Evolutionary conservation across 2,329 filamentous ascomycete genomes (phyloP).

Genomic region (Botrytis squamosa): DNA sequence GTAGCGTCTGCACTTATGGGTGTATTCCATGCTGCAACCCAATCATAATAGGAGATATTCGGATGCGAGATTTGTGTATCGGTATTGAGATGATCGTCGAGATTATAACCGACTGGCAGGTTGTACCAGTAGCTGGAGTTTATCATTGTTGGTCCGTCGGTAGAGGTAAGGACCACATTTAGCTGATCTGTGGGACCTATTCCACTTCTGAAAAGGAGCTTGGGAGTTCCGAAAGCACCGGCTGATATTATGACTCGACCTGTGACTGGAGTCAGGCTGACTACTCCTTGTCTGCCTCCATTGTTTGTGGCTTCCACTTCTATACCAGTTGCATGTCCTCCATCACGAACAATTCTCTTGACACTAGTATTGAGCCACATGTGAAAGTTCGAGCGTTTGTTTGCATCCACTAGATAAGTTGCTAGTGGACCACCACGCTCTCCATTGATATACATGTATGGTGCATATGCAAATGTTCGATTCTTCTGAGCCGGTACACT

Average conservation of each 20-base stretch:
- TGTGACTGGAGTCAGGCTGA: slow-evolving; percentile 57
- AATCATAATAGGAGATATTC: slow-evolving; percentile 61
- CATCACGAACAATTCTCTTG: slow-evolving; percentile 63
- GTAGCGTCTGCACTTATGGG: slow-evolving; percentile 46
- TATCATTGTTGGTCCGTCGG: slow-evolving; percentile 53
- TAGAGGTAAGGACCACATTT: slow-evolving; percentile 48
- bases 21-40: slow-evolving; percentile 57
- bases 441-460: slow-evolving; percentile 66
- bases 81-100: slow-evolving; percentile 60
- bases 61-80: slow-evolving; percentile 52
- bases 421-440: slow-evolving; percentile 68
- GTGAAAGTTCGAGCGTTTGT: slow-evolving; percentile 61
- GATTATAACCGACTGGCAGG: slow-evolving; percentile 58
- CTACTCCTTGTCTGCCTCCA: slow-evolving; percentile 56
- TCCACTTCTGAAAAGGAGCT: slow-evolving; percentile 63
- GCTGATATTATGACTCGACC: slow-evolving; percentile 68
- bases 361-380: slow-evolving; percentile 66
- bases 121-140: slow-evolving; percentile 53
- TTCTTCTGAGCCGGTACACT: slow-evolving; percentile 60
- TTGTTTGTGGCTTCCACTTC: slow-evolving; percentile 57
- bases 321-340: slow-evolving; percentile 63
- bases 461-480: slow-evolving; percentile 60
- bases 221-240: slow-evolving; percentile 63
- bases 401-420: slow-evolving; percentile 66
- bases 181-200: slow-evolving; percentile 52